These are phyloP conservation scores for Solanum aculeatissimum DNA, from an alignment of 305 asterid species.

Conservation along the genomic window DNA sequence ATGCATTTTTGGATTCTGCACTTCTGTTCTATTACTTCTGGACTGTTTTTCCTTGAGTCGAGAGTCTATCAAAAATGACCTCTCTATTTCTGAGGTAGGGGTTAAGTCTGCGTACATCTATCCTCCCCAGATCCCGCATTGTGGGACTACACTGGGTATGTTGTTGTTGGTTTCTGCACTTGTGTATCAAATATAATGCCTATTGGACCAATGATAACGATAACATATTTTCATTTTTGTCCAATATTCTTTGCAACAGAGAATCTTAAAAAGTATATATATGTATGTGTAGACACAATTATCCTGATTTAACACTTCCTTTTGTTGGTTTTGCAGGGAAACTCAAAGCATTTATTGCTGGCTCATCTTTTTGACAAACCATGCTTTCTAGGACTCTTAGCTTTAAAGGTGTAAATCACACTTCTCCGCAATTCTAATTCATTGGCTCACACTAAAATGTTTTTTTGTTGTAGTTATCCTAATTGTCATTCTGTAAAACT, in stretches of 20 bases:
- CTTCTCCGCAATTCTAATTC: not conserved
- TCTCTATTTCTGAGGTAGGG: not conserved
- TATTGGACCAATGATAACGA: not conserved
- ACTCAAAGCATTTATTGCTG: constrained; percentile 62
- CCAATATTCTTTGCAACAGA: not conserved
- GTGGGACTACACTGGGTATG: not conserved
- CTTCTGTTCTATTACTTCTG: not conserved
- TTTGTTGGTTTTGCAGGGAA: constrained; percentile 41
- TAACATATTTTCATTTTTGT: not conserved
- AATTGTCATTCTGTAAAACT: not conserved
- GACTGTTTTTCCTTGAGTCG: not conserved
- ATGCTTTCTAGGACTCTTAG: constrained; percentile 77
- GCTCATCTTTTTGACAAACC: constrained; percentile 95
- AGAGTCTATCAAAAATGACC: not conserved
- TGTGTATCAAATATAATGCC: not conserved
- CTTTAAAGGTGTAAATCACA: constrained; percentile 52
- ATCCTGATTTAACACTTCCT: not conserved
- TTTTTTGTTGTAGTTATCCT: not conserved
- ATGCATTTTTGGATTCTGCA: not conserved
- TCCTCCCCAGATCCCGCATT: not conserved
- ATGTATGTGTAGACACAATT: not conserved
- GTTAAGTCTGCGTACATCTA: not conserved
- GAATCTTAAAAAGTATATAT: not conserved
- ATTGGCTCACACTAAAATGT: not conserved
- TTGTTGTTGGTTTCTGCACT: not conserved